Percentiles rank a stretch among this genome's conserved stretches.
Conservation (phyloP, 768 basidiomycete species). For the Termitomyces sp. region DNA sequence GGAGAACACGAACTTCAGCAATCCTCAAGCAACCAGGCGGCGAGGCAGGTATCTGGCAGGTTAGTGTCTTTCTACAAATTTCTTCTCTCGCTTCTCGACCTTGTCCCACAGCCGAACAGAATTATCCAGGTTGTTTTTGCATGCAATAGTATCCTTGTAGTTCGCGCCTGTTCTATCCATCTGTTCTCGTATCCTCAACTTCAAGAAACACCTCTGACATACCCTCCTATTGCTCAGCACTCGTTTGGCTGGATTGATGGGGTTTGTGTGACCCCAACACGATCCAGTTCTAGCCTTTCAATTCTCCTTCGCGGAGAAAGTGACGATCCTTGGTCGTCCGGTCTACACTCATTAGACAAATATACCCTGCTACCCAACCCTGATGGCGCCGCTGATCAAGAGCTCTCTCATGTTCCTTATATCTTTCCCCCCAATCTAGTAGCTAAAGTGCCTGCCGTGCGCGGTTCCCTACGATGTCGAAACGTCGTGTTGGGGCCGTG, state of each 20-base stretch:
- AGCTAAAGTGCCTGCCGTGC: conserved; percentile 30
- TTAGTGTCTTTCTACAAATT: conserved; percentile 13
- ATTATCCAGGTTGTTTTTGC: conserved; percentile 49
- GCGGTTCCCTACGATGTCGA: conserved; percentile 49
- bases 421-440: conserved; percentile 43
- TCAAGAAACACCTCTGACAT: conserved; percentile 14
- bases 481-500: conserved; percentile 45
- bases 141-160: conserved; percentile 43
- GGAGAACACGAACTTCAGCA: conserved; percentile 42
- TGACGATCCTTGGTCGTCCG: conserved; percentile 54
- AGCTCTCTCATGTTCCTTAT: conserved; percentile 20
- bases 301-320: conserved; percentile 54
- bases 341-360: conserved; percentile 43
- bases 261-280: conserved; percentile 31
- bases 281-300: conserved; percentile 23
- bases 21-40: conserved; percentile 33
- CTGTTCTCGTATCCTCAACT: conserved; percentile 47
- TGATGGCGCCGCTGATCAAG: not conserved
- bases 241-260: conserved; percentile 70
- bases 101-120: conserved; percentile 33
- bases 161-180: conserved; percentile 51
- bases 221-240: conserved; percentile 34
- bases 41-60: conserved; percentile 23
- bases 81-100: not conserved
- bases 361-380: conserved; percentile 38